A percentile compares a stretch with the other conserved stretches of the same genome.
Conservation (phyloP, 2,329 filamentous ascomycete species). For the Phaeosphaeria sp. region DNA sequence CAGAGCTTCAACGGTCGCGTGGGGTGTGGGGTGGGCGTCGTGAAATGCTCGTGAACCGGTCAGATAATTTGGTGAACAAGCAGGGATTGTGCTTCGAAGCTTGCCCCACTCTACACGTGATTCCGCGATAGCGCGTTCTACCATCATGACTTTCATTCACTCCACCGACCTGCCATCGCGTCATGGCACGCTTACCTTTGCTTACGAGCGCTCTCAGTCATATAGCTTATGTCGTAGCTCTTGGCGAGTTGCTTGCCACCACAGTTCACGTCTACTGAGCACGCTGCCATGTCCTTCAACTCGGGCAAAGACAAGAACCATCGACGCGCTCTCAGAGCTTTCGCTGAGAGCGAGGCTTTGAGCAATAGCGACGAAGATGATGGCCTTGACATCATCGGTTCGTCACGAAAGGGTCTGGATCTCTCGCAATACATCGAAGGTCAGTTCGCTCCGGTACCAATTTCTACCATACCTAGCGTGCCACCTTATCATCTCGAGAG, state of each 20-base stretch:
- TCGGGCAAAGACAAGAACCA: slow-evolving; percentile 19
- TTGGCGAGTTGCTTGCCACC: not conserved
- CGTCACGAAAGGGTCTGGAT: slow-evolving; percentile 40
- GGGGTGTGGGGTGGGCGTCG: not conserved
- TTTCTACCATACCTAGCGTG: not conserved
- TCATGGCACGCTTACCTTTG: not conserved
- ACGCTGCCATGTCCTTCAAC: slow-evolving; percentile 24
- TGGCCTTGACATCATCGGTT: slow-evolving; percentile 52
- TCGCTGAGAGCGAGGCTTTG: slow-evolving; percentile 33
- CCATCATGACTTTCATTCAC: not conserved
- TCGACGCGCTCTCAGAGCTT: slow-evolving; percentile 25
- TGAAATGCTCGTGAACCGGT: not conserved
- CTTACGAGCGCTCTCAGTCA: not conserved
- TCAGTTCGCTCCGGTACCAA: slow-evolving; percentile 11
- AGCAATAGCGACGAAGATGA: slow-evolving; percentile 47
- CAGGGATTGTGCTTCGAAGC: not conserved
- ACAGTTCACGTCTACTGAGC: not conserved
- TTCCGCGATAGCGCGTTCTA: slow-evolving; percentile 29
- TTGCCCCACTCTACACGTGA: slow-evolving; percentile 29
- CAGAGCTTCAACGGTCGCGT: not conserved
- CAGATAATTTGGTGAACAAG: slow-evolving; percentile 13
- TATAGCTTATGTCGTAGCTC: not conserved
- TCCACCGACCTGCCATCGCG: not conserved
- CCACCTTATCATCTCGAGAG: not conserved
- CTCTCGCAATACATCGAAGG: slow-evolving; percentile 45